Base-by-base conservation (phyloP, 2,329 filamentous ascomycete species). In the Cladosporium sp. region DNA sequence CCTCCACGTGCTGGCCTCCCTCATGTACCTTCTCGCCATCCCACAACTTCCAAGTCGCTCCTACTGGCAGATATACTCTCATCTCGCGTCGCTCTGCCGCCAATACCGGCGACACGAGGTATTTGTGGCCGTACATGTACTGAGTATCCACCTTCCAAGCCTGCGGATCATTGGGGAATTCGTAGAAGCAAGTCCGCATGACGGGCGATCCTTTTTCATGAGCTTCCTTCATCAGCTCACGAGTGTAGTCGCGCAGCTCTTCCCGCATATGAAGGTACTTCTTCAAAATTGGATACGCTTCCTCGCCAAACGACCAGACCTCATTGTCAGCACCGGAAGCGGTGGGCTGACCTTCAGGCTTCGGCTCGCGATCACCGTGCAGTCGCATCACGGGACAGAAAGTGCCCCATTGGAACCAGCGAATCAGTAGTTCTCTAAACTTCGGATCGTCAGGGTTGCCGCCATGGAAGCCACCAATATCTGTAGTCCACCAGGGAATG, bases 351-450 rank as follows among this genome's bases (percentile, higher is more conserved):
- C 43, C 43, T 26, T 51, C 58, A 75, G 85, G 77, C 69, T 82
- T 81, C 0, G 88, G 88, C 72, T 89, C 86, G 0, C 88, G 82
- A 71, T 89, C 86, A 6, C 88, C 88, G 69, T 91, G 88, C 0
- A 90, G 79, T 2, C 88, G 78, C 83, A 91, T 88, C 1, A 90
- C 88, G 0, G 88, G 88, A 65, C 86, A 89, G 71, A 88, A 90
- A 0, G 86, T 78, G 0, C 85, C 88, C 86, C 87, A 90, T 70
- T 90, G 88, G 74, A 90, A 90, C 88, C 88, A 90, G 1, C 88
- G 78, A 1, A 87, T 83, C 65, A 90, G 86, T 0, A 90, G 76
- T 71, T 90, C 88, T 8, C 86, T 80, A 75, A 90, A 90, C 0
- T 70, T 78, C 1, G 78, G 75, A 56, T 88, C 82, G 0, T 79